Evolutionary conservation across 2,329 filamentous ascomycete genomes (phyloP).

Genomic region (Domatiomyces globalis): DNA sequence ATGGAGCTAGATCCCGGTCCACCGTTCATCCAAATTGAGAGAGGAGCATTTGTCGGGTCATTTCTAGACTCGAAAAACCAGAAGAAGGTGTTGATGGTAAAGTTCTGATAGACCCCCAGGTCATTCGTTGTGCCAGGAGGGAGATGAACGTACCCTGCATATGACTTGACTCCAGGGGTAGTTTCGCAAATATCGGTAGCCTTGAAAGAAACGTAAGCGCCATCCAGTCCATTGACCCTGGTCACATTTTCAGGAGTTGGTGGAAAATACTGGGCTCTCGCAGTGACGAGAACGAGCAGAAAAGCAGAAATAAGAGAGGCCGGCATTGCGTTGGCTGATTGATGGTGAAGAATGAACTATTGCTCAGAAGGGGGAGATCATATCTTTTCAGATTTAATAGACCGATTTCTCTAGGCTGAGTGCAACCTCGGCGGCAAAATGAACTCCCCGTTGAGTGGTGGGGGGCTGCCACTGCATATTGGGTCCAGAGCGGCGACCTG

Average conservation of each 20-base stretch:
- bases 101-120: constrained; percentile 35
- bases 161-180: constrained; percentile 41
- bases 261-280: too few relatives aligned
- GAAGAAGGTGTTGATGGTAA: constrained; percentile 51
- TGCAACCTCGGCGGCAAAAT: too few relatives aligned
- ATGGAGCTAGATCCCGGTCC: constrained; percentile 47
- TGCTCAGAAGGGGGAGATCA: too few relatives aligned
- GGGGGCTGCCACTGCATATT: too few relatives aligned
- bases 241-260: neutral
- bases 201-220: neutral
- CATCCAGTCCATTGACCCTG: neutral
- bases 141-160: constrained; percentile 46
- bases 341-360: too few relatives aligned
- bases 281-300: too few relatives aligned
- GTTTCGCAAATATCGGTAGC: constrained; percentile 42
- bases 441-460: too few relatives aligned
- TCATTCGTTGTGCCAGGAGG: constrained; percentile 31
- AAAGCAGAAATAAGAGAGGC: too few relatives aligned
- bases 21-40: constrained; percentile 51
- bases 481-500: too few relatives aligned
- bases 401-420: too few relatives aligned
- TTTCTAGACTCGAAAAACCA: constrained; percentile 50
- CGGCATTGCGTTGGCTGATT: too few relatives aligned
- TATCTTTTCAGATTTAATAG: too few relatives aligned
- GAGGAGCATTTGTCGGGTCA: constrained; percentile 38